Percentiles rank a stretch among this genome's conserved stretches.
Conservation (phyloP, 805 yeast genomes). For the Lipomyces mesembrius region DNA sequence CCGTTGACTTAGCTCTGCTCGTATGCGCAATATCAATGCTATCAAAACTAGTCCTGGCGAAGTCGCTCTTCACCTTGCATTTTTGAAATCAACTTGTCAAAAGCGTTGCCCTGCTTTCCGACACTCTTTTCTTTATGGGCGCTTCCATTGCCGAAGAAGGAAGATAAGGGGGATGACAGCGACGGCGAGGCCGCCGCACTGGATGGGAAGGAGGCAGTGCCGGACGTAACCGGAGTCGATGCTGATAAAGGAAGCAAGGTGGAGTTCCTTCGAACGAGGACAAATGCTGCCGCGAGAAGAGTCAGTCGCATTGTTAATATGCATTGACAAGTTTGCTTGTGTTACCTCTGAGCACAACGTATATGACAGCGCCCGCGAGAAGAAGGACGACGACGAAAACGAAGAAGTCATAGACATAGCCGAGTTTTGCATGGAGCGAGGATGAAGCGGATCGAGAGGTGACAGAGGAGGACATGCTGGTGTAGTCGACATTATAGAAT, state of each 20-base stretch:
- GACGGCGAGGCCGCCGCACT: slow-evolving; percentile 20
- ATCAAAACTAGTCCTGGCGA: slow-evolving; percentile 19
- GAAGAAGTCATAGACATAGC: slow-evolving; percentile 14
- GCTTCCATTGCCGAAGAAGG: slow-evolving; percentile 3
- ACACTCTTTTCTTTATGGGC: background rate
- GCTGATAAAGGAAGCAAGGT: slow-evolving; percentile 8
- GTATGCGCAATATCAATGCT: background rate
- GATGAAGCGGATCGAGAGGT: slow-evolving; percentile 18
- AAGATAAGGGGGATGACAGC: slow-evolving; percentile 14
- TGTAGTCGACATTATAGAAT: slow-evolving; percentile 32
- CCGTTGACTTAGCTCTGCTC: background rate
- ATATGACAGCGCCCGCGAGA: slow-evolving; percentile 14
- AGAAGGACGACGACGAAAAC: slow-evolving; percentile 2
- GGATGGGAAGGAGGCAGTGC: slow-evolving; percentile 1
- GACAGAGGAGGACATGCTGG: slow-evolving; percentile 24
- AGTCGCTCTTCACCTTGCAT: slow-evolving; percentile 25
- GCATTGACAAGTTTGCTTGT: background rate
- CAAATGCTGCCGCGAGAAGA: background rate
- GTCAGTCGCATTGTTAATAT: background rate
- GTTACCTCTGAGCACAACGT: slow-evolving; percentile 16
- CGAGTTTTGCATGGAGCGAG: slow-evolving; percentile 13
- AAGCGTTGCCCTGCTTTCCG: slow-evolving; percentile 21
- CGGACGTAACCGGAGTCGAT: slow-evolving; percentile 4
- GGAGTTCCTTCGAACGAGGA: slow-evolving; percentile 15
- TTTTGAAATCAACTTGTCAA: slow-evolving; percentile 25